Base-by-base conservation (phyloP, 1,139 yeast genomes). In the Hansenula lynferdii region DNA sequence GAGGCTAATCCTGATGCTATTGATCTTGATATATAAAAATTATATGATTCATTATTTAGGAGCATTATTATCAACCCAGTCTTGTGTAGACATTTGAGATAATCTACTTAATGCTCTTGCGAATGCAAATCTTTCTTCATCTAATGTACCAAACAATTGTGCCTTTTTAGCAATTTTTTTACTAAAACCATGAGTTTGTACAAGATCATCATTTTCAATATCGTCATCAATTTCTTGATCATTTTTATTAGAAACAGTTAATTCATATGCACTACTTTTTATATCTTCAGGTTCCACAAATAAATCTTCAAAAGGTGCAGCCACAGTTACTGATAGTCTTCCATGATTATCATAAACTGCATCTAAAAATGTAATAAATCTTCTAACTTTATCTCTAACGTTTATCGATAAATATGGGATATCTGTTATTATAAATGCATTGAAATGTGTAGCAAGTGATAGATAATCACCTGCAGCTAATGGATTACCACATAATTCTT, bases 401-500 rank as follows among this genome's bases (percentile, higher is more conserved):
- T 82, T 73, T 20, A 84, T 72, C 16, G 95, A 80, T 48, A 92
- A 65, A 47, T 80, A 80, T 5, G 98, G 98, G 34, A 92, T 89
- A 56, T 90, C 97, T 0, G 97, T 89, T 31, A 92, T 72, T 12
- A 92, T 78, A 50, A 90, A 84, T 10, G 90, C 75, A 41, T 77
- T 77, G 66, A 80, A 92, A 20, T 79, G 67, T n/a, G 75, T 71
- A 5, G 97, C 95, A 46, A 92, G 64, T 25, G 89, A 80, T 29
- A 92, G 70, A 57, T 92, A 92, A 60, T 92, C 98, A 10, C 97
- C 97, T 0, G 98, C 97, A n/a, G 96, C 89, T 47, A 86, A 64
- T 9, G 95, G 92, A 42, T 72, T 66, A 2, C 95, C 96, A 61
- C 97, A 92, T 29, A 92, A 66, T 57, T 92, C 82, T 35, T 77